phyloP scores from a whole-genome alignment of 2,329 filamentous ascomycete species.

The Ascochyta rabiei region DNA sequence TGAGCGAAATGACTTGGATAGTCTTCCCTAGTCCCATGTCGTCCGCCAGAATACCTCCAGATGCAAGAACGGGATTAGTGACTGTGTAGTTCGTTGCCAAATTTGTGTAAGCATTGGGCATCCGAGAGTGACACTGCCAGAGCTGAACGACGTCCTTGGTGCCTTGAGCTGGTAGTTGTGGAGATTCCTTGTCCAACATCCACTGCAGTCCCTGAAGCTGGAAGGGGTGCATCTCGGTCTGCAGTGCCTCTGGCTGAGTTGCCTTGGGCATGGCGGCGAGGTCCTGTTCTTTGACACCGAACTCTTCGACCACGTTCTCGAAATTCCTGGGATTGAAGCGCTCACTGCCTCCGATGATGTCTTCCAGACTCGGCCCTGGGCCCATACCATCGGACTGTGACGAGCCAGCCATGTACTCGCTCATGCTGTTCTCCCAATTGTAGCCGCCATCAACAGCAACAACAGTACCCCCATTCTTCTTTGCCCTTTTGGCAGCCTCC shows the following conservation, averaged over 20 bases:
- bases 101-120: conserved; percentile 63
- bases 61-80: conserved; percentile 69
- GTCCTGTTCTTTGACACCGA: conserved; percentile 73
- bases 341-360: conserved; percentile 70
- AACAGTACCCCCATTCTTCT: conserved; percentile 43
- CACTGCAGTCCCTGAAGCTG: conserved; percentile 79
- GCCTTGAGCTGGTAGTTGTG: conserved; percentile 64
- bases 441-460: conserved; percentile 37
- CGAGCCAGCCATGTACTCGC: conserved; percentile 33
- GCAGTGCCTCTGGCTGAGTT: conserved; percentile 68
- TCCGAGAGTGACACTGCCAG: conserved; percentile 65
- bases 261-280: conserved; percentile 75
- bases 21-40: conserved; percentile 95
- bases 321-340: conserved; percentile 70
- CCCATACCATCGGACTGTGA: conserved; percentile 34
- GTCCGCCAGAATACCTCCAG: conserved; percentile 84
- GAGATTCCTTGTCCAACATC: conserved; percentile 78
- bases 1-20: conserved; percentile 80
- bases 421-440: conserved; percentile 34
- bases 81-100: conserved; percentile 72
- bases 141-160: conserved; percentile 73
- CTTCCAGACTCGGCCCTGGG: conserved; percentile 61
- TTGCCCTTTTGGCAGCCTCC: conserved; percentile 40
- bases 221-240: conserved; percentile 75
- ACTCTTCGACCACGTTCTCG: conserved; percentile 69